These are phyloP conservation scores for Boletus rufocinnamomeus DNA, from an alignment of 768 basidiomycete species.

Conservation along the genomic window DNA sequence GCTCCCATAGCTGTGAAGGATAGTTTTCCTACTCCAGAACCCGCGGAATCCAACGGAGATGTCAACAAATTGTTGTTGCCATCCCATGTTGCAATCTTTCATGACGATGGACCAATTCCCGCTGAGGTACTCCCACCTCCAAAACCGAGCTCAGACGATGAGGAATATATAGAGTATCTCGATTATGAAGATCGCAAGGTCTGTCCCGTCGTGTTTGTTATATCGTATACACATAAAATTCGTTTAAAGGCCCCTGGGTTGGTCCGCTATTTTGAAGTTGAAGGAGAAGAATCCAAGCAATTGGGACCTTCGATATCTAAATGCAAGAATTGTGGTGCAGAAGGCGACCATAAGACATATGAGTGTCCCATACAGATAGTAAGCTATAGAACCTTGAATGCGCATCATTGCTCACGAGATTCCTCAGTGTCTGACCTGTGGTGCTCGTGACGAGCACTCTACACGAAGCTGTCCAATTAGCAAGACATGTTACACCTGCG, in stretches of 20 bases:
- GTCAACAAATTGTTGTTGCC: constrained; percentile 54
- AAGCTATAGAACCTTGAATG: constrained; percentile 29
- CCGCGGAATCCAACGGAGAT: constrained; percentile 22
- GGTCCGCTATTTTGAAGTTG: constrained; percentile 66
- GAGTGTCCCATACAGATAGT: constrained; percentile 78
- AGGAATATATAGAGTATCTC: constrained; percentile 75
- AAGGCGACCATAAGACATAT: constrained; percentile 66
- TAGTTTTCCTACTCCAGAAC: constrained; percentile 9
- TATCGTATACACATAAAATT: background rate
- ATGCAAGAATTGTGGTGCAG: constrained; percentile 78
- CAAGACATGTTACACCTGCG: constrained; percentile 78
- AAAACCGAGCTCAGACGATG: constrained; percentile 48
- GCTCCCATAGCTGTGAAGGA: constrained; percentile 35
- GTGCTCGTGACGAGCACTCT: constrained; percentile 75
- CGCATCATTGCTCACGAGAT: constrained; percentile 3
- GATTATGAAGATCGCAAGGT: constrained; percentile 71
- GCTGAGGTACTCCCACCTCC: constrained; percentile 49
- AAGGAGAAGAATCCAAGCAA: constrained; percentile 39
- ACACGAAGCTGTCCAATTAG: constrained; percentile 79
- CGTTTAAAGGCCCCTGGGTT: constrained; percentile 46
- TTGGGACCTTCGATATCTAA: constrained; percentile 50
- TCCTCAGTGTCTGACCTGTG: constrained; percentile 75
- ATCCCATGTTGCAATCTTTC: constrained; percentile 63
- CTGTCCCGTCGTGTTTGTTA: constrained; percentile 17
- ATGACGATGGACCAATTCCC: constrained; percentile 35